Evolutionary conservation across 1,139 yeast genomes (phyloP).

Genomic region (Pichia sp.): DNA sequence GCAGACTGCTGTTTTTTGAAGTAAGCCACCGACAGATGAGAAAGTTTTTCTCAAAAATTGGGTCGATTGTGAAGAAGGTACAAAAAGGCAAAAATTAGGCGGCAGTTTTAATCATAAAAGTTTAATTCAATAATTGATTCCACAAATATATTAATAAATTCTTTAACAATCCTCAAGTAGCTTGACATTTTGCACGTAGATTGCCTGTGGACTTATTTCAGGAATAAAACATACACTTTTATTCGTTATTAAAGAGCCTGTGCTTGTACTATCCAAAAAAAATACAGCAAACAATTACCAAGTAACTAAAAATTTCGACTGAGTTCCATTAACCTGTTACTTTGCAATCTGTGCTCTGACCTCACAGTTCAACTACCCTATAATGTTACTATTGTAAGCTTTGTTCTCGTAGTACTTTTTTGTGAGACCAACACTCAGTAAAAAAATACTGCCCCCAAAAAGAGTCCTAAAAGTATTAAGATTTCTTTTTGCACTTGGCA

Average conservation of each 20-base stretch:
- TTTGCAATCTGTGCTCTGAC: background rate
- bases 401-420: background rate
- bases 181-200: no score
- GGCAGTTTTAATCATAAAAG: no score
- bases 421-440: background rate
- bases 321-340: background rate
- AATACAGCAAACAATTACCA: background rate
- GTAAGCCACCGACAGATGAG: no score
- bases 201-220: no score
- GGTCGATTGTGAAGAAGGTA: no score
- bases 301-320: background rate
- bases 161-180: no score
- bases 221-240: background rate
- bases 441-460: background rate
- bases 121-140: no score
- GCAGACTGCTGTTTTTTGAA: no score
- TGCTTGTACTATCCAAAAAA: background rate
- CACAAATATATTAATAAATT: no score
- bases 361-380: background rate
- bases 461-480: background rate
- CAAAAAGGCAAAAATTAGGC: no score
- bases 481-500: background rate
- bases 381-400: background rate
- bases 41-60: no score
- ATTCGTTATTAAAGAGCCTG: background rate